Percentiles rank a stretch among this genome's conserved stretches.
phyloP scores from a whole-genome alignment of 805 yeast species.

The Kuraishia molischiana region DNA sequence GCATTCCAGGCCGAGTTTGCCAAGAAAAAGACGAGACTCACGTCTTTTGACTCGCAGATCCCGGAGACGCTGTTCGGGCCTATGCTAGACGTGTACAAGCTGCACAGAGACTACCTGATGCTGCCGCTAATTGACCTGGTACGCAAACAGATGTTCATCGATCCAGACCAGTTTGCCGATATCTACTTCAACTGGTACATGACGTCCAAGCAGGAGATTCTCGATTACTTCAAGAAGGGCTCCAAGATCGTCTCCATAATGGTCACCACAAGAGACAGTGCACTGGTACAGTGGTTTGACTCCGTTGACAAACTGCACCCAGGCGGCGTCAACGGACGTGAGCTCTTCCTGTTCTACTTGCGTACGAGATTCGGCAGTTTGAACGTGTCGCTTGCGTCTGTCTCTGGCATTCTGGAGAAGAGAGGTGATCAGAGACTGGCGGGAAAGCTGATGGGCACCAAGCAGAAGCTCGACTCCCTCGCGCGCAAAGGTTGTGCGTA shows the following conservation, averaged over 20 bases:
- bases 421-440: not conserved
- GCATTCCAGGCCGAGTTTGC: slow-evolving; percentile 18
- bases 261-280: slow-evolving; percentile 19
- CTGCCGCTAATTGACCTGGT: slow-evolving; percentile 51
- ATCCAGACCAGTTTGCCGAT: slow-evolving; percentile 49
- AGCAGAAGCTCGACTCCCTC: not conserved
- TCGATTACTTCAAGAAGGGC: not conserved
- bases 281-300: slow-evolving; percentile 39
- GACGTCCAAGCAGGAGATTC: not conserved
- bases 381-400: not conserved
- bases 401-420: not conserved
- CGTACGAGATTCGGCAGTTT: not conserved
- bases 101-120: slow-evolving; percentile 44
- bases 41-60: slow-evolving; percentile 34
- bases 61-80: slow-evolving; percentile 48
- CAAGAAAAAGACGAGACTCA: slow-evolving; percentile 4
- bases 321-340: not conserved
- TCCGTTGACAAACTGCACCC: slow-evolving; percentile 39
- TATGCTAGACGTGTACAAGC: slow-evolving; percentile 28
- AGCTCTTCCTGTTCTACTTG: not conserved
- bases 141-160: slow-evolving; percentile 54
- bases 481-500: not conserved
- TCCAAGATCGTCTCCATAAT: not conserved
- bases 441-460: not conserved
- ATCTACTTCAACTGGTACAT: slow-evolving; percentile 56